Percentiles rank a stretch among this genome's conserved stretches.
Evolutionary conservation across 768 basidiomycete genomes (phyloP).

Genomic region (Boletus rubroflammeus): DNA sequence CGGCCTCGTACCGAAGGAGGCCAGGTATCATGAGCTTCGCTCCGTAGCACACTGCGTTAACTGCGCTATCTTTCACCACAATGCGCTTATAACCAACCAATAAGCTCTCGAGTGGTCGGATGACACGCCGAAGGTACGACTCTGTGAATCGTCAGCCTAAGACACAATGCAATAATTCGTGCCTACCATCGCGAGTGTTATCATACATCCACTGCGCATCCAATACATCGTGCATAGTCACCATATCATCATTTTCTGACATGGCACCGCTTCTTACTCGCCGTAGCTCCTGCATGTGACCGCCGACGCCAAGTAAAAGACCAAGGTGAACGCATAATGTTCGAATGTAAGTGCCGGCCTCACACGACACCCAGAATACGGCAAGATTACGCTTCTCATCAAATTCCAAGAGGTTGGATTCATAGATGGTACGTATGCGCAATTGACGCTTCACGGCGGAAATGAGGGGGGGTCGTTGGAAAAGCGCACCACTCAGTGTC

Average conservation of each 20-base stretch:
- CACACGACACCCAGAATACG: slow-evolving; percentile 98
- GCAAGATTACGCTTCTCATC: slow-evolving; percentile 95
- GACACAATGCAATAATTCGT: slow-evolving; percentile 2
- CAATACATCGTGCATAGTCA: slow-evolving; percentile 99
- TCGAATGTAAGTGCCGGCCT: slow-evolving; percentile 95
- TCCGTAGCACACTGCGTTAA: slow-evolving; percentile 99
- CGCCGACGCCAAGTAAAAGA: slow-evolving; percentile 90
- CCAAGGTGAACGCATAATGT: slow-evolving; percentile 98
- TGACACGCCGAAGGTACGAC: slow-evolving; percentile 91
- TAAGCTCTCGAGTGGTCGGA: slow-evolving; percentile 91
- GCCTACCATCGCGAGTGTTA: slow-evolving; percentile 89
- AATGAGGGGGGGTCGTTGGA: slow-evolving; percentile 98
- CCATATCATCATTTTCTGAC: slow-evolving; percentile 97
- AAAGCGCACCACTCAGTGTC: slow-evolving; percentile 95
- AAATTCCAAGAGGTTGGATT: slow-evolving; percentile 93
- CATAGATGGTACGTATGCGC: slow-evolving; percentile 94
- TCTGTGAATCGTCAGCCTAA: slow-evolving; percentile 47
- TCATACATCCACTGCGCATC: slow-evolving; percentile 99
- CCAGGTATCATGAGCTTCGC: slow-evolving; percentile 99
- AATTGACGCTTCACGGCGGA: slow-evolving; percentile 98
- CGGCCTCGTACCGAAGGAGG: slow-evolving; percentile 91
- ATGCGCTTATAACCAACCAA: slow-evolving; percentile 97
- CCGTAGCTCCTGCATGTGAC: slow-evolving; percentile 99
- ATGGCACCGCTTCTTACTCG: slow-evolving; percentile 93
- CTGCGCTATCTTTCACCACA: slow-evolving; percentile 98